phyloP scores from a whole-genome alignment of 192 early-diverging fungal species.

The Coemansia sp. region DNA sequence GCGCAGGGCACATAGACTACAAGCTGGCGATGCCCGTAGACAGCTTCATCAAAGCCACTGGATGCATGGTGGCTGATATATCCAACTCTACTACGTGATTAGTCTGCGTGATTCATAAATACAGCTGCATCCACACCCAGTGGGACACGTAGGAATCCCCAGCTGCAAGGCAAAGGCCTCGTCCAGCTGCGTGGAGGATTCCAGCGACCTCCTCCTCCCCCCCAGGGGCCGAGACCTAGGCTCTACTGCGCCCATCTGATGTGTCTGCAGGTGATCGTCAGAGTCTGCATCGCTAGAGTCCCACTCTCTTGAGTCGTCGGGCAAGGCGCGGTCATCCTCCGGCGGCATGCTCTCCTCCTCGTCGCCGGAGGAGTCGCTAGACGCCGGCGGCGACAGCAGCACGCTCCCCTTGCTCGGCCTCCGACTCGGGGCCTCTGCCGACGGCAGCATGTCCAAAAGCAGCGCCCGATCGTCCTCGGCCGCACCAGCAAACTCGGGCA shows the following conservation, averaged over 20 bases:
- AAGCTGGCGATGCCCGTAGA: slow-evolving; percentile 71
- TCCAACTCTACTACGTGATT: slow-evolving; percentile 8
- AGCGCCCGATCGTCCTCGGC: background rate
- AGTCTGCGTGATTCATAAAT: slow-evolving; percentile 28
- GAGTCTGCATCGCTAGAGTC: slow-evolving; percentile 30
- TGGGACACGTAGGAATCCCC: slow-evolving; percentile 44
- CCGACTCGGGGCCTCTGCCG: background rate
- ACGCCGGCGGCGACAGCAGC: slow-evolving; percentile 8
- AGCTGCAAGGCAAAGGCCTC: slow-evolving; percentile 8
- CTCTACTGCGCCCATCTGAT: background rate
- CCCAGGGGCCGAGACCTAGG: background rate
- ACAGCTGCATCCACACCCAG: slow-evolving; percentile 50
- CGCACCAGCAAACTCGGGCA: background rate
- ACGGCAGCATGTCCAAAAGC: background rate
- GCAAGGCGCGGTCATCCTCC: background rate
- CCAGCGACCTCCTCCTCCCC: background rate
- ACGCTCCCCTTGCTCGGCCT: slow-evolving; percentile 6
- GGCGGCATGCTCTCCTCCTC: background rate
- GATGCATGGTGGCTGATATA: slow-evolving; percentile 27
- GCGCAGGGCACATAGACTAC: slow-evolving; percentile 84
- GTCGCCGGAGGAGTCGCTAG: background rate
- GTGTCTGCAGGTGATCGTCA: slow-evolving; percentile 24
- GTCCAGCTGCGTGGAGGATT: background rate
- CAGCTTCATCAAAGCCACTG: slow-evolving; percentile 55
- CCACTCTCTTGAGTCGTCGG: background rate